A percentile compares a stretch with the other conserved stretches of the same genome.
These are phyloP conservation scores for Pleurotus djamor DNA, from an alignment of 768 basidiomycete genomes.

Conservation along the genomic window DNA sequence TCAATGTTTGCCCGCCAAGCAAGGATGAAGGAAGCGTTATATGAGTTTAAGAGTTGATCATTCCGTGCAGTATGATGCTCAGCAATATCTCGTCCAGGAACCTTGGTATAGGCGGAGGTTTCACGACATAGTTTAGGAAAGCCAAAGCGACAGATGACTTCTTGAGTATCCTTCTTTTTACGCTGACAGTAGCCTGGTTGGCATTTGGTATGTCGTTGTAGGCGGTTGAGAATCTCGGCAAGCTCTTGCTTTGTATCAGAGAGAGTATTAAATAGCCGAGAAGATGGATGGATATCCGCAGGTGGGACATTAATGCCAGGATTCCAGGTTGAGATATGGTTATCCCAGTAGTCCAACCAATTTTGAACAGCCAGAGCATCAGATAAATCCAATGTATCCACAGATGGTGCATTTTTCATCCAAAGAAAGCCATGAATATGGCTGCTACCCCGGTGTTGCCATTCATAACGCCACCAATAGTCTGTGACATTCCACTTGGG, in stretches of 20 bases:
- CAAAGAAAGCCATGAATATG: slow-evolving; percentile 25
- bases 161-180: slow-evolving; percentile 15
- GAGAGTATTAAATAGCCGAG: slow-evolving; percentile 10
- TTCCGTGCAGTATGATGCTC: slow-evolving; percentile 13
- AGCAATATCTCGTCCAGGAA: slow-evolving; percentile 6
- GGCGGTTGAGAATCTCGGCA: slow-evolving; percentile 17
- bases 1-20: slow-evolving; percentile 22
- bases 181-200: slow-evolving; percentile 19
- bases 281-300: slow-evolving; percentile 14
- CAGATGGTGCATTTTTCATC: slow-evolving; percentile 19
- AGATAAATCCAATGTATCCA: slow-evolving; percentile 13
- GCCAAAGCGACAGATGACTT: slow-evolving; percentile 16
- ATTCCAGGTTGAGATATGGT: slow-evolving; percentile 16
- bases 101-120: background rate
- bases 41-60: slow-evolving; percentile 16
- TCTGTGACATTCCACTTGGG: slow-evolving; percentile 17
- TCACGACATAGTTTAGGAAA: slow-evolving; percentile 13
- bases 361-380: background rate
- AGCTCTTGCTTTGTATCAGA: slow-evolving; percentile 21
- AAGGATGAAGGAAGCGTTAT: slow-evolving; percentile 16
- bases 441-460: slow-evolving; percentile 18
- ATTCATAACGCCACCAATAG: slow-evolving; percentile 20
- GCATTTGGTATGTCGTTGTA: slow-evolving; percentile 21
- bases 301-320: slow-evolving; percentile 9
- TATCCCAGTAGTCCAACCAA: slow-evolving; percentile 14